Conservation (phyloP, 345 rosid species). For the Bruguiera sexangula region DNA sequence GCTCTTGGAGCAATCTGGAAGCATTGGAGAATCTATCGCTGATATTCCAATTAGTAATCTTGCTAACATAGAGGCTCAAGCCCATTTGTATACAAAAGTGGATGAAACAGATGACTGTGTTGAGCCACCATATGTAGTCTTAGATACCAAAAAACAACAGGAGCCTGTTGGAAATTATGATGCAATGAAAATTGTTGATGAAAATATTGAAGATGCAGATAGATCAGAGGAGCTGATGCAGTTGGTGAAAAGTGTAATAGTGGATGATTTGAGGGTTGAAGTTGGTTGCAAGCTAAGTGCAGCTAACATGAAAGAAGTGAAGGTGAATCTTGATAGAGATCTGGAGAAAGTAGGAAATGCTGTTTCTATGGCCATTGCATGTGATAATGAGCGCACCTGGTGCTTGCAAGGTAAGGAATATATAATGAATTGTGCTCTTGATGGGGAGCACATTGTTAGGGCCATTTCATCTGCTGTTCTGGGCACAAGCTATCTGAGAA, state of each 20-base stretch:
- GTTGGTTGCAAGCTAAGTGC: slow-evolving; percentile 60
- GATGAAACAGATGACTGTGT: slow-evolving; percentile 38
- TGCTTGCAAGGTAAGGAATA: slow-evolving; percentile 36
- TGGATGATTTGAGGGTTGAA: slow-evolving; percentile 69
- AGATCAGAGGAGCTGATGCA: slow-evolving; percentile 45
- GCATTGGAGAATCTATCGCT: slow-evolving; percentile 27
- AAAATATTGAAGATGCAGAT: slow-evolving; percentile 24
- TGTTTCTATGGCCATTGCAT: slow-evolving; percentile 52
- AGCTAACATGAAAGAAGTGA: slow-evolving; percentile 53
- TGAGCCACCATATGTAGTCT: slow-evolving; percentile 66
- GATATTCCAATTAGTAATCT: slow-evolving; percentile 31
- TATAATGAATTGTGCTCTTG: slow-evolving; percentile 30
- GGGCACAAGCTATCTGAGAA: slow-evolving; percentile 59
- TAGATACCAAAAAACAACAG: slow-evolving; percentile 49
- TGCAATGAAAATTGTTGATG: slow-evolving; percentile 24
- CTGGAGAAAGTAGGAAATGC: slow-evolving; percentile 63
- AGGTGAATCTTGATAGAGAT: slow-evolving; percentile 55
- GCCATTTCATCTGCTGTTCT: slow-evolving; percentile 72
- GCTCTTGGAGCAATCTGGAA: slow-evolving; percentile 66
- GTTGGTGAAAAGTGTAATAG: slow-evolving; percentile 54
- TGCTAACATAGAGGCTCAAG: slow-evolving; percentile 21
- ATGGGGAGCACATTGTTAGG: slow-evolving; percentile 51
- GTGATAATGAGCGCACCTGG: slow-evolving; percentile 32
- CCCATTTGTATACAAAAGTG: slow-evolving; percentile 24
- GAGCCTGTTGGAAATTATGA: slow-evolving; percentile 38